Base-by-base conservation (phyloP, 1,284 basidiomycete species). In the Ganoderma resinaceum region DNA sequence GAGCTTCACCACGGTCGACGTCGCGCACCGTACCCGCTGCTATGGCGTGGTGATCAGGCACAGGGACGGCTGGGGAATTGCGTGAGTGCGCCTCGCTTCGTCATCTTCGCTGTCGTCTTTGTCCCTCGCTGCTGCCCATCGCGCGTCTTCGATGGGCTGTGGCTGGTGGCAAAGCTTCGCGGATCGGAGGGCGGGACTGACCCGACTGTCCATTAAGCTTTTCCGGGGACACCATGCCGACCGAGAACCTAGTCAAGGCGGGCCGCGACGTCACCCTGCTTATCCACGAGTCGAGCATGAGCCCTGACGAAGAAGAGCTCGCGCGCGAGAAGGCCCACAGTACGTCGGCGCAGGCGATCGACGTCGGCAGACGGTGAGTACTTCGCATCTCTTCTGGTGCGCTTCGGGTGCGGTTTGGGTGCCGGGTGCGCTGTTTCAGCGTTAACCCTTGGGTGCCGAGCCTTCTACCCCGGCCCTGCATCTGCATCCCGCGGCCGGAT, bases 251-350 rank as follows among this genome's bases (percentile, higher is more conserved):
- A 4, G 88, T 92, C 31, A 78, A 84, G 49, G 91, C 89, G 0
- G 96, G 93, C 0, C 76, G 84, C 61, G 82, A 85, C 64, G 91
- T 93, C 0, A 95, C 95, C 0, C 79, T 99, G 7, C 84, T 99
- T 42, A 96, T 99, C 57, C 97, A 99, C 77, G 97, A 99, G 80
- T 95, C 97, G 0, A 96, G 96, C 2, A 91, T 98, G 85, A 91
- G 89, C 3, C 91, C 96, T 72, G 89, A 90, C 66, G 85, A 94
- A 73, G 87, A 85, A 57, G 89, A 91, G 52, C 81, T 94, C 79
- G 97, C 97, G 0, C 78, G 77, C 2, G 80, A 81, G 55, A 98
- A 98, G 81, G 91, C 91, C 0, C 97, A 98, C 79, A 95, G 93
- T 72, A 99, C 96, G 0, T 89, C 96, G 70, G 90, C 94, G 0